phyloP scores from a whole-genome alignment of 768 basidiomycete genomes.

The Grammothele lineata region DNA sequence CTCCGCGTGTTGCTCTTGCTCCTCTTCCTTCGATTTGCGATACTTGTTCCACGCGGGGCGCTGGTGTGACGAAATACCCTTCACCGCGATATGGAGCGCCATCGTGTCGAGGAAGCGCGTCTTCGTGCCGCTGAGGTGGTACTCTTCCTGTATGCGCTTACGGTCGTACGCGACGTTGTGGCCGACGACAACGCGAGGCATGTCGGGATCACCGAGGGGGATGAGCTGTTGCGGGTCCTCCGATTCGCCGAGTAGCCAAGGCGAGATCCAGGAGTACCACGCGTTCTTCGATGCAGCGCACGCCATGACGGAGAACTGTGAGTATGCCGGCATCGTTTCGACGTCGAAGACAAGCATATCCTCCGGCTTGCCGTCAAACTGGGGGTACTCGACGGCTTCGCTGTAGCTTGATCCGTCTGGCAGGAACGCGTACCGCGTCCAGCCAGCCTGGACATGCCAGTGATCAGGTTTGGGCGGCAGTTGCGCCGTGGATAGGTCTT shows the following conservation, averaged over 20 bases:
- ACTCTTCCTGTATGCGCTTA: conserved; percentile 79
- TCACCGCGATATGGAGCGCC: conserved; percentile 89
- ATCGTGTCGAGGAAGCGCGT: conserved; percentile 93
- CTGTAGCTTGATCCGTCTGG: conserved; percentile 74
- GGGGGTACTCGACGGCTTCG: conserved; percentile 66
- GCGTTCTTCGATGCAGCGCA: conserved; percentile 76
- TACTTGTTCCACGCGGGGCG: conserved; percentile 90
- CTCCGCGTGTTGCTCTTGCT: conserved; percentile 53
- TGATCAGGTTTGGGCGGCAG: conserved; percentile 59
- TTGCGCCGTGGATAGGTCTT: conserved; percentile 44
- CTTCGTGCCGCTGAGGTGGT: conserved; percentile 56
- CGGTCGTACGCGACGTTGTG: conserved; percentile 97
- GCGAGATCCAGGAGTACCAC: conserved; percentile 97
- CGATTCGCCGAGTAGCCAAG: conserved; percentile 76
- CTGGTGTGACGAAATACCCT: conserved; percentile 92
- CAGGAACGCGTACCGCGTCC: conserved; percentile 79
- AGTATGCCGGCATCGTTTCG: conserved; percentile 83
- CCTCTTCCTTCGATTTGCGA: conserved; percentile 61
- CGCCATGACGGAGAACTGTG: conserved; percentile 84
- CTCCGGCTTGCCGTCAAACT: conserved; percentile 60
- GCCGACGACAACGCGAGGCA: conserved; percentile 72
- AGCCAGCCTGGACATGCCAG: conserved; percentile 67
- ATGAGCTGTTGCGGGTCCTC: conserved; percentile 61
- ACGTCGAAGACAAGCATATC: conserved; percentile 87
- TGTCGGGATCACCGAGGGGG: conserved; percentile 54